phyloP scores from a whole-genome alignment of 768 basidiomycete species.

The Trametes cingulata region DNA sequence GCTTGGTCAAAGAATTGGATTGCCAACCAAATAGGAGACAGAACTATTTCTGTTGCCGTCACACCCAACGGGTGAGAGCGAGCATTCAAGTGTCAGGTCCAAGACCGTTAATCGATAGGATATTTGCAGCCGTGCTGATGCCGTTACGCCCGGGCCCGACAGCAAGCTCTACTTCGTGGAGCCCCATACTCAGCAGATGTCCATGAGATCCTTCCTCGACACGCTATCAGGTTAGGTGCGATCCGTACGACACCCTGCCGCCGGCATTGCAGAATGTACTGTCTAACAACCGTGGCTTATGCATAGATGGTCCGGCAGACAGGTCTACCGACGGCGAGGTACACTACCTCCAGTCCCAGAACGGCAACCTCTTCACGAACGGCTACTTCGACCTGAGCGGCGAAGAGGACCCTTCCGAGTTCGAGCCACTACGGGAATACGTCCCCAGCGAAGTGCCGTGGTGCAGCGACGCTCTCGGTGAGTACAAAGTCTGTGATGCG shows the following conservation, averaged over 20 bases:
- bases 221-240: constrained; percentile 40
- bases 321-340: constrained; percentile 35
- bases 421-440: constrained; percentile 60
- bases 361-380: constrained; percentile 77
- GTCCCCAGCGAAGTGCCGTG: constrained; percentile 70
- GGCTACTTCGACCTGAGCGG: constrained; percentile 39
- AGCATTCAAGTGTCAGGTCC: not conserved
- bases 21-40: constrained; percentile 50
- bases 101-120: not conserved
- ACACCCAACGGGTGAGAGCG: constrained; percentile 77
- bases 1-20: constrained; percentile 72
- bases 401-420: constrained; percentile 52
- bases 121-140: constrained; percentile 67
- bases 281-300: not conserved
- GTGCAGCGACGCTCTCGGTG: constrained; percentile 80
- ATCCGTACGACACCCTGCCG: not conserved
- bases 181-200: constrained; percentile 69
- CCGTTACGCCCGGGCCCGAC: constrained; percentile 56
- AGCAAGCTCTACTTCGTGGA: constrained; percentile 72
- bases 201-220: constrained; percentile 55
- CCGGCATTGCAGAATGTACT: not conserved
- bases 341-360: constrained; percentile 86
- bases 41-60: constrained; percentile 67
- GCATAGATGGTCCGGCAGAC: constrained; percentile 14
- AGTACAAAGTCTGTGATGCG: constrained; percentile 23